Percentiles rank a stretch among this genome's conserved stretches.
These are phyloP conservation scores for Trichoderma virens DNA, from an alignment of 495 filamentous ascomycete genomes.

Conservation along the genomic window DNA sequence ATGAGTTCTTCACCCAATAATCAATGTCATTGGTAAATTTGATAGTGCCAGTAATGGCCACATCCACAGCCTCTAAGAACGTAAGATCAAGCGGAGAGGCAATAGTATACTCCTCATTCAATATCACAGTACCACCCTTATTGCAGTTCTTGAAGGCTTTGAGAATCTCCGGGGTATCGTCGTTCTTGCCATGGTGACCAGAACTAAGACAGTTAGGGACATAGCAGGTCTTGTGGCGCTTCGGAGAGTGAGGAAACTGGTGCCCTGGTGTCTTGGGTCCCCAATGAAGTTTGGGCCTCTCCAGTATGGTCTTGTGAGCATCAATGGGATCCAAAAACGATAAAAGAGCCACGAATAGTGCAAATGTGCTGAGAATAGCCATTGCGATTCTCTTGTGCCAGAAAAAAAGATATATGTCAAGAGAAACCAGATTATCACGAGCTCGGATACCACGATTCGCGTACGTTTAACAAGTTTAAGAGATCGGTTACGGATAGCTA, in stretches of 20 bases:
- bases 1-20: conserved; percentile 58
- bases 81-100: conserved; percentile 49
- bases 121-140: conserved; percentile 54
- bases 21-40: conserved; percentile 56
- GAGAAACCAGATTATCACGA: not conserved
- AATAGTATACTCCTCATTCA: conserved; percentile 45
- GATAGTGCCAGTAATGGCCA: conserved; percentile 48
- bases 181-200: conserved; percentile 12
- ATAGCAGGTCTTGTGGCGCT: not conserved
- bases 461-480: not conserved
- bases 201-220: not conserved
- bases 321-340: not conserved
- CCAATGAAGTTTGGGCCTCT: not conserved
- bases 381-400: not conserved
- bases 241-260: not conserved
- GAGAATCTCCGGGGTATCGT: conserved; percentile 51
- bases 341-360: not conserved
- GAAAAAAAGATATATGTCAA: not conserved
- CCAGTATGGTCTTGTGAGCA: not conserved
- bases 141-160: conserved; percentile 52
- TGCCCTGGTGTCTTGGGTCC: not conserved
- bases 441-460: no score
- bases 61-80: conserved; percentile 45
- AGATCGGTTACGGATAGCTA: not conserved
- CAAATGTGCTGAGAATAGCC: not conserved